Percentiles rank a stretch among this genome's conserved stretches.
Evolutionary conservation across 2,329 filamentous ascomycete species (phyloP).

Genomic region (Scopulariopsis brevicaulis): DNA sequence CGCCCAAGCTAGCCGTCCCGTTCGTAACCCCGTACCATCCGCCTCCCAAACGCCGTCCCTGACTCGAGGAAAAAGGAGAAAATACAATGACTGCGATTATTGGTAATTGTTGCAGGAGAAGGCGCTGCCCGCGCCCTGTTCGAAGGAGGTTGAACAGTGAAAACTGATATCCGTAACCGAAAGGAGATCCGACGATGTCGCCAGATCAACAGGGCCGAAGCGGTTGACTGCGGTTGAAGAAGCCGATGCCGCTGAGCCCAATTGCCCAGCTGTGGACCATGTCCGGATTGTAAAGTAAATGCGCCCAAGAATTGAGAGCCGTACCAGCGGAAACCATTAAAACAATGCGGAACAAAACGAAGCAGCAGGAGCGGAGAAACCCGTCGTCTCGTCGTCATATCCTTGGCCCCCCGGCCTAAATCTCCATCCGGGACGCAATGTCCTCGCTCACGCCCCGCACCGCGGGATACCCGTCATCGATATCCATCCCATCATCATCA

Average conservation of each 20-base stretch:
- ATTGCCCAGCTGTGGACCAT: background rate
- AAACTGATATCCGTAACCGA: background rate
- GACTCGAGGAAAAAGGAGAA: background rate
- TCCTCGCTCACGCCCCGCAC: constrained; percentile 52
- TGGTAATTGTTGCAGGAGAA: background rate
- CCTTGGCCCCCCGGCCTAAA: constrained; percentile 24
- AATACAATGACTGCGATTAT: background rate
- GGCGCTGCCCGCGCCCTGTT: background rate
- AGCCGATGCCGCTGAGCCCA: background rate
- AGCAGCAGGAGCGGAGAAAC: background rate
- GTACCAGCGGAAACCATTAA: background rate
- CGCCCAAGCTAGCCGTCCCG: background rate
- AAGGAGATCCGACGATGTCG: background rate
- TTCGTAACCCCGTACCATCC: background rate
- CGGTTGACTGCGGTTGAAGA: background rate
- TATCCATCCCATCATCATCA: constrained; percentile 28
- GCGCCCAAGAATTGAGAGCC: background rate
- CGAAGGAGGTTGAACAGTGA: background rate
- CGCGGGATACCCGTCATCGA: constrained; percentile 22
- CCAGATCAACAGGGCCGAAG: background rate
- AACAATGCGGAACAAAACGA: background rate
- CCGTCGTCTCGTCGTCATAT: background rate
- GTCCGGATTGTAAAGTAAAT: too few species aligned
- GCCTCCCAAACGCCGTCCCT: background rate
- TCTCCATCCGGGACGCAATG: constrained; percentile 50